Percentiles rank a stretch among this genome's conserved stretches.
Conservation (phyloP, 441 rosid species). For the Flueggea neowawraea region DNA sequence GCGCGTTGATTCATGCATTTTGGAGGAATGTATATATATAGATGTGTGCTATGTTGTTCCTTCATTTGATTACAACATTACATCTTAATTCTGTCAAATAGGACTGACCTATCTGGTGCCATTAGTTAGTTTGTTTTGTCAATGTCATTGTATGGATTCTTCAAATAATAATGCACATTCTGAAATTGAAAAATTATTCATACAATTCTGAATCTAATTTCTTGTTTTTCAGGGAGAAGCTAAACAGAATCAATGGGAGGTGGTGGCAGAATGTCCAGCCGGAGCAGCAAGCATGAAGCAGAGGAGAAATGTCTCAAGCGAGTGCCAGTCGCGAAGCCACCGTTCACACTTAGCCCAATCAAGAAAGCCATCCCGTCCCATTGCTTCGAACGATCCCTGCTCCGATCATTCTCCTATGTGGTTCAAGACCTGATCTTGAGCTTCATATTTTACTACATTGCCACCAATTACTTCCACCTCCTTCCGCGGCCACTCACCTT, state of each 20-base stretch:
- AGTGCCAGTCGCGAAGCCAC: conserved; percentile 57
- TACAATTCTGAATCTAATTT: too few species aligned
- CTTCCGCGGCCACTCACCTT: conserved; percentile 49
- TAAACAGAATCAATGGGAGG: conserved; percentile 23
- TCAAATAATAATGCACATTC: too few species aligned
- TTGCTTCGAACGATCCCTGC: conserved; percentile 68
- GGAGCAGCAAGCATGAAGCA: conserved; percentile 9
- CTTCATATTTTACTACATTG: conserved; percentile 46
- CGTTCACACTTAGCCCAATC: conserved; percentile 58
- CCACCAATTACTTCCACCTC: conserved; percentile 45
- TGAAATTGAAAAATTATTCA: not conserved
- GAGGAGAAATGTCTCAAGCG: conserved; percentile 26
- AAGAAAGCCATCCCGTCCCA: conserved; percentile 85
- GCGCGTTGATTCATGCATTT: too few species aligned
- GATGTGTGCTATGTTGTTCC: too few species aligned
- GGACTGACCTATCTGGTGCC: too few species aligned
- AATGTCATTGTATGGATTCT: too few species aligned
- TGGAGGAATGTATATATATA: too few species aligned
- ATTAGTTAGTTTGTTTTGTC: too few species aligned
- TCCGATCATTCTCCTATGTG: conserved; percentile 64
- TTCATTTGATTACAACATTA: too few species aligned
- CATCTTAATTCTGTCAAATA: too few species aligned
- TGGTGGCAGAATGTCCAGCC: conserved; percentile 29
- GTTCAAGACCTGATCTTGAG: conserved; percentile 49
- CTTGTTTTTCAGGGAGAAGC: too few species aligned